phyloP scores from a whole-genome alignment of 495 filamentous ascomycete species.

The Chaetomium fimeti region DNA sequence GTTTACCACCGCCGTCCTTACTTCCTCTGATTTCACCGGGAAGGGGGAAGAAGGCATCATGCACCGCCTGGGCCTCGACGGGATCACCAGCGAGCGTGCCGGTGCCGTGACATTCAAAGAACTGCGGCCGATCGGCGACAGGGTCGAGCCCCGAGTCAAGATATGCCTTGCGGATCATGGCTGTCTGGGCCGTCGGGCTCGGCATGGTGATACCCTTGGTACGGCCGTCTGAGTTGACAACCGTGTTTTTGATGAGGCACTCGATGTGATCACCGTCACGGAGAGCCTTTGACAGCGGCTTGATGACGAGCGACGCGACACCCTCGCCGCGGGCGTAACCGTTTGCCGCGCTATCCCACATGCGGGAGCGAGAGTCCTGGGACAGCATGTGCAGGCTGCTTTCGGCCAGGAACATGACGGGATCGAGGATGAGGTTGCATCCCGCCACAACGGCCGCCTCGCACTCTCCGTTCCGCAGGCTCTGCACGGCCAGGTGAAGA shows the following conservation, averaged over 20 bases:
- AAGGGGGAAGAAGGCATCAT: too few species aligned
- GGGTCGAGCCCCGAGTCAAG: slow-evolving; percentile 43
- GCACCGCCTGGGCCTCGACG: too few species aligned
- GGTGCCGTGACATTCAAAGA: too few species aligned
- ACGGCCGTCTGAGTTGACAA: slow-evolving; percentile 55
- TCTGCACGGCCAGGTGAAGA: slow-evolving; percentile 52
- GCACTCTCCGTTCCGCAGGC: slow-evolving; percentile 40
- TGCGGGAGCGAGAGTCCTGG: slow-evolving; percentile 42
- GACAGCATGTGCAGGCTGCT: slow-evolving; percentile 38
- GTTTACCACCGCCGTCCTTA: too few species aligned
- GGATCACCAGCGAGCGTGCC: too few species aligned
- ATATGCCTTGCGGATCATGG: slow-evolving; percentile 52
- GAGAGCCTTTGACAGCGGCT: slow-evolving; percentile 50
- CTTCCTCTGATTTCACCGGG: too few species aligned
- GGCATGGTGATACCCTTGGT: slow-evolving; percentile 54
- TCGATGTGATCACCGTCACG: slow-evolving; percentile 53
- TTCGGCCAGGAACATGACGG: slow-evolving; percentile 36
- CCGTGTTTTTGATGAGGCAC: slow-evolving; percentile 56
- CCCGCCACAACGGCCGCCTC: slow-evolving; percentile 48
- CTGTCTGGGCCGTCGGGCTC: slow-evolving; percentile 49
- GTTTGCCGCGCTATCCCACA: slow-evolving; percentile 58
- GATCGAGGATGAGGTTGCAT: slow-evolving; percentile 49
- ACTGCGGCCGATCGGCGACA: slow-evolving; percentile 29
- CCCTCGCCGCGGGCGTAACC: slow-evolving; percentile 65
- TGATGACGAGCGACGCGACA: slow-evolving; percentile 53